Evolutionary conservation across 2,329 filamentous ascomycete species (phyloP), one percentile per base, ranked within the genome.

Genomic region (Epichloe festucae): DNA sequence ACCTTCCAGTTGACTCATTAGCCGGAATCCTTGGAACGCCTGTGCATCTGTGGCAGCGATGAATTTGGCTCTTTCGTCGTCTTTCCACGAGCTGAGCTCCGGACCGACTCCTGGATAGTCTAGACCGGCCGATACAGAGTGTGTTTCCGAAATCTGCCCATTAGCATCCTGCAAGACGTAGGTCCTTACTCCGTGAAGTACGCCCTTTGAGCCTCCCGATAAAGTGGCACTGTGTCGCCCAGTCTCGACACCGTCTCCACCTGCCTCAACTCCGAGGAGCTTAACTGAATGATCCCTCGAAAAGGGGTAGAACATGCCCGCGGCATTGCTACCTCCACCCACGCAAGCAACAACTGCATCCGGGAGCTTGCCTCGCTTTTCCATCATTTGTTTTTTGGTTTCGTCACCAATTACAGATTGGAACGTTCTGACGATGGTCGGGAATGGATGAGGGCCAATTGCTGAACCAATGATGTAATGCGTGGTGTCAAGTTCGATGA

Each of bases 381-480:
- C 82, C 55, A 81, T 74, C 85, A 98, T 90, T 72, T 97, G 91
- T 60, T 84, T 72, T 93, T 93, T 95, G 44, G 93, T 96, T 75
- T 98, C 93, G 60, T 86, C 81, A 51, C 93, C 93, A 59, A 98
- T 98, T 56, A 98, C 86, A 5, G 86, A 93, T 72, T 97, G 93
- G 82, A 98, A 96, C 0, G 91, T 96, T 54, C 93, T 84, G 49
- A 97, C 93, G 56, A 97, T 97, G 49, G 89, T 95, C 1, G 93
- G 93, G 83, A 96, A 97, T 11, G 93, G 93, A 67, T 98, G 93
- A 46, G 93, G 93, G 0, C 93, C 93, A 60, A 98, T 98, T 44
- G 93, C 93, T 15, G 89, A 96, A 52, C 93, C 93, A 61, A 98
- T 95, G 62, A 97, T 93, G 74, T 97, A 98, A 75, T 98, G 93